These are phyloP conservation scores for Glaciozyma antarctica DNA, from an alignment of 768 basidiomycete species.

Conservation along the genomic window DNA sequence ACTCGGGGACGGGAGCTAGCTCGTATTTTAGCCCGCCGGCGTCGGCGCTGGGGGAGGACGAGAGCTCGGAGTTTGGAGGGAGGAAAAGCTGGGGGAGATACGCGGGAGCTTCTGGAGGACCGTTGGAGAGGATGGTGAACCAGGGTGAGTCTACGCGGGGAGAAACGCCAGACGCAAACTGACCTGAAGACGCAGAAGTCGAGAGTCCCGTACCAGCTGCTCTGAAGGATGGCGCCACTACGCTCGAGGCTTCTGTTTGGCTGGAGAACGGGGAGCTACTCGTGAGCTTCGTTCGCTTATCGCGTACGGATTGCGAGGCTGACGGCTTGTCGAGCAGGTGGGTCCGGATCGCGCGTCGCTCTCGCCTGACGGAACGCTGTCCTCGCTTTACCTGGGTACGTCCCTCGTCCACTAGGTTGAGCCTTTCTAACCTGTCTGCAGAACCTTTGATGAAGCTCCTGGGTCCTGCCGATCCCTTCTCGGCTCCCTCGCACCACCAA, in stretches of 20 bases:
- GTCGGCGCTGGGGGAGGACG: neutral
- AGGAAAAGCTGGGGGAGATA: neutral
- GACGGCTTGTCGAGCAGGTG: slow-evolving; percentile 5
- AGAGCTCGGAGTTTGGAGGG: neutral
- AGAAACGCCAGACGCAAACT: neutral
- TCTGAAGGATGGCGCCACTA: slow-evolving; percentile 6
- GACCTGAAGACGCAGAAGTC: neutral
- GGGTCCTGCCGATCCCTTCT: neutral
- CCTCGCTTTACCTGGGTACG: slow-evolving; percentile 15
- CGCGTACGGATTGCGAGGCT: neutral
- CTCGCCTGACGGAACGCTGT: slow-evolving; percentile 1
- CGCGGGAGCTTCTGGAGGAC: too few relatives aligned
- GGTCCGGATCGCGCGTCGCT: neutral
- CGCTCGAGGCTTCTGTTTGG: slow-evolving; percentile 10
- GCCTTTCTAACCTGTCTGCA: neutral
- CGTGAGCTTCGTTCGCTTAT: neutral
- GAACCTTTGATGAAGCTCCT: slow-evolving; percentile 12
- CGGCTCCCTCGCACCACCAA: slow-evolving; percentile 2
- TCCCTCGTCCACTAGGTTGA: neutral
- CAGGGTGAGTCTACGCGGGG: neutral
- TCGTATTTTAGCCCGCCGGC: too few relatives aligned
- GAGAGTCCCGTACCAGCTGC: neutral
- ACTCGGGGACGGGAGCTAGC: too few relatives aligned
- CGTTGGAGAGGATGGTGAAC: neutral
- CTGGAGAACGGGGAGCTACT: slow-evolving; percentile 21